A percentile compares a stretch with the other conserved stretches of the same genome.
Evolutionary conservation across 495 filamentous ascomycete genomes (phyloP).

Genomic region (Ascobolus immersus): DNA sequence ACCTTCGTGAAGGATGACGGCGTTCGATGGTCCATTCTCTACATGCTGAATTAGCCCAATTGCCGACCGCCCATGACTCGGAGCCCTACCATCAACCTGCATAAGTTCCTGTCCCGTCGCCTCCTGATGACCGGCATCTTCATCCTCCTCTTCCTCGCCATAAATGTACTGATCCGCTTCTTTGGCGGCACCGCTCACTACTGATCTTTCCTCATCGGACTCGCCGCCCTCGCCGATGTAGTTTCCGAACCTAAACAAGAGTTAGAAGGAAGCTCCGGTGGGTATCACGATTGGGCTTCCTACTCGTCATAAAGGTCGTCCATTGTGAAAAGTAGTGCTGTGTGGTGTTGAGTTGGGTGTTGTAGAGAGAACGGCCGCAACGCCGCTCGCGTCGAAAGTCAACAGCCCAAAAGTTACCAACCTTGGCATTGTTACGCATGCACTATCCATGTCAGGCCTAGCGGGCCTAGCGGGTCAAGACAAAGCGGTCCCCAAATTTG

Average conservation of each 20-base stretch:
- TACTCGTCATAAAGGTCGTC: slow-evolving; percentile 74
- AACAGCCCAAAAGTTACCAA: too few relatives aligned
- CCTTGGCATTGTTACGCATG: too few relatives aligned
- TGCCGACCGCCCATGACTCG: slow-evolving; percentile 5
- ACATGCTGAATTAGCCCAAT: slow-evolving; percentile 5
- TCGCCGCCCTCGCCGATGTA: slow-evolving; percentile 81
- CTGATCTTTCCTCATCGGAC: slow-evolving; percentile 47
- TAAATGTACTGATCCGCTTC: slow-evolving; percentile 55
- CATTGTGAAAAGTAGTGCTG: slow-evolving; percentile 25
- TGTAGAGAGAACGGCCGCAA: not conserved
- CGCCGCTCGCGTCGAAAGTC: not conserved
- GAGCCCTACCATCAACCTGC: slow-evolving; percentile 56
- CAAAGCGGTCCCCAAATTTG: too few relatives aligned
- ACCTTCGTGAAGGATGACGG: slow-evolving; percentile 72
- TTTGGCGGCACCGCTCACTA: slow-evolving; percentile 21
- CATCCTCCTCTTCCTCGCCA: slow-evolving; percentile 40
- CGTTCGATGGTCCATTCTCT: slow-evolving; percentile 83
- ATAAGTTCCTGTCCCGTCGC: slow-evolving; percentile 58
- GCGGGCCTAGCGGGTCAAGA: too few relatives aligned
- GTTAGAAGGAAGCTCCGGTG: slow-evolving; percentile 2
- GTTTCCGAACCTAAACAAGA: slow-evolving; percentile 55
- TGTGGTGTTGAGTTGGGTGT: not conserved
- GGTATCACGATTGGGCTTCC: slow-evolving; percentile 13
- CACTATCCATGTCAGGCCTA: too few relatives aligned
- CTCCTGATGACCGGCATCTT: slow-evolving; percentile 33